These are phyloP conservation scores for Lizonia empirigonia DNA, from an alignment of 2,329 filamentous ascomycete genomes.

Conservation along the genomic window DNA sequence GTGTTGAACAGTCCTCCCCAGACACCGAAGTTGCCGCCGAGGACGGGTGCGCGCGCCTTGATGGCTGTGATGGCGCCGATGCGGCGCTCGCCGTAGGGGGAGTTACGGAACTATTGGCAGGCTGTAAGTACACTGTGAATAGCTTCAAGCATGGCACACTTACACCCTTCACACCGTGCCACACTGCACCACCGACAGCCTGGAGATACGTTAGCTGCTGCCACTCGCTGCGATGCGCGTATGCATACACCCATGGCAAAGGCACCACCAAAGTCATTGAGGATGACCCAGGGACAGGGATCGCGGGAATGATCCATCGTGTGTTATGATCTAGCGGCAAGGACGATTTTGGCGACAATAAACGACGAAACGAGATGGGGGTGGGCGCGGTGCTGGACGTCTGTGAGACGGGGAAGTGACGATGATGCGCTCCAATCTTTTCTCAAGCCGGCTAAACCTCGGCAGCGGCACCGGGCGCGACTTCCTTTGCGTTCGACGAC, in stretches of 20 bases:
- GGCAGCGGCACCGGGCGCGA: slow-evolving; percentile 10
- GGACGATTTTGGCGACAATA: slow-evolving; percentile 7
- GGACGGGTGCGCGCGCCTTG: slow-evolving; percentile 93
- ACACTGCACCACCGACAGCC: slow-evolving; percentile 64
- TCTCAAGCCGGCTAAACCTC: slow-evolving; percentile 31
- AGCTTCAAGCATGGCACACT: slow-evolving; percentile 39
- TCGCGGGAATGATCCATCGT: slow-evolving; percentile 94
- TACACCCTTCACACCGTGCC: slow-evolving; percentile 97
- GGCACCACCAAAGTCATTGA: slow-evolving; percentile 97
- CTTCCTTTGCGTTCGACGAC: slow-evolving; percentile 13
- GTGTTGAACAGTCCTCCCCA: slow-evolving; percentile 97
- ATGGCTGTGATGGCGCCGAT: slow-evolving; percentile 95
- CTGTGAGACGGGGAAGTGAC: slow-evolving; percentile 22
- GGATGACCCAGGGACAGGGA: slow-evolving; percentile 93
- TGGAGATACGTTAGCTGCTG: slow-evolving; percentile 24
- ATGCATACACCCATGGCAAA: slow-evolving; percentile 90
- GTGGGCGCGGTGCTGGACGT: slow-evolving; percentile 18
- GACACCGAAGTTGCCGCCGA: slow-evolving; percentile 97
- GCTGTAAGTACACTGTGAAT: slow-evolving; percentile 20
- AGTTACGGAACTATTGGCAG: slow-evolving; percentile 42
- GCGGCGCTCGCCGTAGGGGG: slow-evolving; percentile 82
- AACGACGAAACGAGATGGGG: slow-evolving; percentile 43
- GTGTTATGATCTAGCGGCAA: background rate
- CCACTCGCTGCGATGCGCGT: slow-evolving; percentile 1
- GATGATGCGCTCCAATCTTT: slow-evolving; percentile 42